phyloP scores from a whole-genome alignment of 169 alveolate genomes.

The Plasmodium adleri region DNA sequence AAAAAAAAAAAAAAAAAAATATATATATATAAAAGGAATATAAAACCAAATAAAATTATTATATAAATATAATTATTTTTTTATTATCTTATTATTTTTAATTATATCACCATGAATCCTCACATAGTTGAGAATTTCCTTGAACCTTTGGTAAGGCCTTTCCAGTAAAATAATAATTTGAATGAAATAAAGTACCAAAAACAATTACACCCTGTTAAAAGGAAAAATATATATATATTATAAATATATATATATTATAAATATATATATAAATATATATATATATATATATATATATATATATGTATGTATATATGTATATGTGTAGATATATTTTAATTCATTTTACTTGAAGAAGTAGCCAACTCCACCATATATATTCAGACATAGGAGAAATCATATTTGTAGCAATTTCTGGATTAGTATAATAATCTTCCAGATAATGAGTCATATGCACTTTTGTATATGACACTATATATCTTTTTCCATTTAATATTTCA shows the following conservation, averaged over 20 bases:
- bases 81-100: too few relatives aligned
- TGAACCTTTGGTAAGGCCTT: slow-evolving; percentile 87
- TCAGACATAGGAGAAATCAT: slow-evolving; percentile 82
- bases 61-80: too few relatives aligned
- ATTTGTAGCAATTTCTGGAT: slow-evolving; percentile 80
- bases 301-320: too few relatives aligned
- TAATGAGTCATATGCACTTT: slow-evolving; percentile 71
- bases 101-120: slow-evolving; percentile 81
- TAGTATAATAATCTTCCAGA: slow-evolving; percentile 81
- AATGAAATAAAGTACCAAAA: slow-evolving; percentile 85
- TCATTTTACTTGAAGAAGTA: slow-evolving; percentile 35
- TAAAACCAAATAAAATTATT: too few relatives aligned
- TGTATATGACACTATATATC: slow-evolving; percentile 35
- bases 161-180: slow-evolving; percentile 89
- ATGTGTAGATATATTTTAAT: not conserved
- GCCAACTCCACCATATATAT: slow-evolving; percentile 84
- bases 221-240: slow-evolving; percentile 4
- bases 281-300: too few relatives aligned
- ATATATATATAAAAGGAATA: not conserved
- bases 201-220: slow-evolving; percentile 80
- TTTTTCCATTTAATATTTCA: not conserved
- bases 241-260: not conserved
- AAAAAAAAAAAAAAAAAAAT: not conserved
- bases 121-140: slow-evolving; percentile 88
- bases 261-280: too few relatives aligned